Conservation (phyloP, 768 basidiomycete genomes). For the Thelephora ganbajun region DNA sequence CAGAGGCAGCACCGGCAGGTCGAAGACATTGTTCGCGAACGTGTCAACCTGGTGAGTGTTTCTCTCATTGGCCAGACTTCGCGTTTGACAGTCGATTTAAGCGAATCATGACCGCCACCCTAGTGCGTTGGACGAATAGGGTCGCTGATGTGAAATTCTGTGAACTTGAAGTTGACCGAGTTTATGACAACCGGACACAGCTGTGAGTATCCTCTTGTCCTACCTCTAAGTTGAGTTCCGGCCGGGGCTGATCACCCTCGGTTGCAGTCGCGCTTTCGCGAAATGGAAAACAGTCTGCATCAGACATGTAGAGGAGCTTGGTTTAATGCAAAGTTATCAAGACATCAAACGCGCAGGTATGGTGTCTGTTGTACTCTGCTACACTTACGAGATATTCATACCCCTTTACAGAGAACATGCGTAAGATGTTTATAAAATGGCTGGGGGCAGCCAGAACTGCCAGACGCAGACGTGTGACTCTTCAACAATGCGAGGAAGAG, state of each 20-base stretch:
- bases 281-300: conserved; percentile 56
- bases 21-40: conserved; percentile 27
- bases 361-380: conserved; percentile 2
- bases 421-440: conserved; percentile 63
- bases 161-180: conserved; percentile 50
- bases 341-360: conserved; percentile 70
- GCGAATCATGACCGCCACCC: conserved; percentile 34
- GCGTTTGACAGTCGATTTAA: conserved; percentile 12
- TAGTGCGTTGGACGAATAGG: conserved; percentile 55
- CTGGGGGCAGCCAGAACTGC: conserved; percentile 41
- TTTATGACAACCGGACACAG: conserved; percentile 20
- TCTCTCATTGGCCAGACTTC: neutral
- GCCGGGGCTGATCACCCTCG: neutral
- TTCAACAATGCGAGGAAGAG: conserved; percentile 51
- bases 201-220: conserved; percentile 29
- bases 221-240: neutral
- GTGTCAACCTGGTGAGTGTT: conserved; percentile 25
- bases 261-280: conserved; percentile 36
- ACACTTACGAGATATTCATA: neutral
- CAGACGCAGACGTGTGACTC: conserved; percentile 42
- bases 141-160: conserved; percentile 63
- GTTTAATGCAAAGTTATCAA: conserved; percentile 75
- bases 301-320: conserved; percentile 56
- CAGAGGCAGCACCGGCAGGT: conserved; percentile 27
- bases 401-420: conserved; percentile 38